Base-by-base conservation (phyloP, 805 yeast genomes). In the Lipomyces spencermartinsiae region DNA sequence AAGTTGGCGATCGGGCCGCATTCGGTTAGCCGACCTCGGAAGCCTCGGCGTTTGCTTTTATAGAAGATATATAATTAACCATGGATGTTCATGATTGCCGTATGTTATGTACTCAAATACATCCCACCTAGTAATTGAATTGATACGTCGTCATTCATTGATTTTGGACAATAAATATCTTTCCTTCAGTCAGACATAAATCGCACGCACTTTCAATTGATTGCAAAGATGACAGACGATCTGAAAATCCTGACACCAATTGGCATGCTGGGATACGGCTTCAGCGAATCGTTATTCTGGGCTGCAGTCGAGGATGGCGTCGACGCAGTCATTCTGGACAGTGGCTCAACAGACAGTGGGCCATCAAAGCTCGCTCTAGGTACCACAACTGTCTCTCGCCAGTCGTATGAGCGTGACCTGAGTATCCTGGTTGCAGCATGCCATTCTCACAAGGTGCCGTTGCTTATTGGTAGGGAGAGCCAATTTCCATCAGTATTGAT, bases 231-330 rank as follows among this genome's bases (percentile, higher is more conserved):
- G 29, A 25, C 1, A 2, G 29, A n/a, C 29, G 57, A 53, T 34
- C 33, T 62, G 19, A 55, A 34, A 29, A 62, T 62, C 5, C 12
- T 62, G n/a, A 55, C 64, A 12, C 64, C 64, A 6, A 37, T 56
- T 16, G 64, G 64, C 35, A 62, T 62, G 64, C 29, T 62, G 10
- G 64, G 64, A 8, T 62, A 62, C 19, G 61, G 61, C n/a, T 62
- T 43, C 61, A 25, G n/a, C 37, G 61, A 31, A 19, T 37, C n/a
- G 7, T 3, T n/a, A 16, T 16, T 62, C 9, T 14, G 57, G 8
- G 37, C 9, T 29, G 64, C 61, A 6, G 19, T 62, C 49, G 64
- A 62, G 19, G 19, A 14, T n/a, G 64, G 64, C 34, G 61, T 35
- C 22, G 53, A 34, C 16, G 64, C 64, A 2, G 34, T 62, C 43